These are phyloP conservation scores for Schizothecium vesticola DNA, from an alignment of 495 filamentous ascomycete genomes.

Conservation along the genomic window DNA sequence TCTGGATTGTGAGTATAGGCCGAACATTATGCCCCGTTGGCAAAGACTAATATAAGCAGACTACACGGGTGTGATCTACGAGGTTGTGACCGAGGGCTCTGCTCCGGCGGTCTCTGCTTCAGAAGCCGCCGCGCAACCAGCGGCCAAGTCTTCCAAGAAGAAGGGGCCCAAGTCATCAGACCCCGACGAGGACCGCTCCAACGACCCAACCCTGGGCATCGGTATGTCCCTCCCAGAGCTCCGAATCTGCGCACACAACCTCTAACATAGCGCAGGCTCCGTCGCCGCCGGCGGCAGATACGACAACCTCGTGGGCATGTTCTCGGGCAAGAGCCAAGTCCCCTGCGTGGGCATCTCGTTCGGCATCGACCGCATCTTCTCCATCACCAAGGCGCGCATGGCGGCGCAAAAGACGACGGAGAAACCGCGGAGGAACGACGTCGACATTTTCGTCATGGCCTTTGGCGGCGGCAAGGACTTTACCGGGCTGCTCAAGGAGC, in stretches of 20 bases:
- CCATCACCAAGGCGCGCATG: constrained; percentile 75
- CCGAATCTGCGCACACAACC: constrained; percentile 63
- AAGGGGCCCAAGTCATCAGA: constrained; percentile 53
- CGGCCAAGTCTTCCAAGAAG: constrained; percentile 45
- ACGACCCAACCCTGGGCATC: constrained; percentile 77
- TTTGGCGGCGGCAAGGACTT: constrained; percentile 80
- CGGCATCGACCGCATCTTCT: constrained; percentile 92
- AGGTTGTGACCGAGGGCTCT: constrained; percentile 53
- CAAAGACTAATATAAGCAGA: constrained; percentile 29
- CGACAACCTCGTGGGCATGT: constrained; percentile 92
- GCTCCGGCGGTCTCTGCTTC: constrained; percentile 8
- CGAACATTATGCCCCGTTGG: too few species aligned
- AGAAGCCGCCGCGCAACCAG: constrained; percentile 33
- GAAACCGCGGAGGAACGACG: constrained; percentile 50
- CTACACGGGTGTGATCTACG: constrained; percentile 92
- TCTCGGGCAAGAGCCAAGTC: constrained; percentile 68
- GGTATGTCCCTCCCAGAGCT: constrained; percentile 61
- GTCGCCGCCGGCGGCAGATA: constrained; percentile 89
- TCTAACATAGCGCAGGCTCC: constrained; percentile 56
- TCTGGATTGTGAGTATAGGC: constrained; percentile 53
- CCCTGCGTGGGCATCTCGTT: constrained; percentile 94
- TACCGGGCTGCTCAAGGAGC: constrained; percentile 10
- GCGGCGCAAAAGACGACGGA: constrained; percentile 47
- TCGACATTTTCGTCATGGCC: constrained; percentile 87
- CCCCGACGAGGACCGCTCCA: constrained; percentile 73